Percentiles rank a stretch among this genome's conserved stretches.
phyloP scores from a whole-genome alignment of 345 rosid species.

The Passiflora organensis region DNA sequence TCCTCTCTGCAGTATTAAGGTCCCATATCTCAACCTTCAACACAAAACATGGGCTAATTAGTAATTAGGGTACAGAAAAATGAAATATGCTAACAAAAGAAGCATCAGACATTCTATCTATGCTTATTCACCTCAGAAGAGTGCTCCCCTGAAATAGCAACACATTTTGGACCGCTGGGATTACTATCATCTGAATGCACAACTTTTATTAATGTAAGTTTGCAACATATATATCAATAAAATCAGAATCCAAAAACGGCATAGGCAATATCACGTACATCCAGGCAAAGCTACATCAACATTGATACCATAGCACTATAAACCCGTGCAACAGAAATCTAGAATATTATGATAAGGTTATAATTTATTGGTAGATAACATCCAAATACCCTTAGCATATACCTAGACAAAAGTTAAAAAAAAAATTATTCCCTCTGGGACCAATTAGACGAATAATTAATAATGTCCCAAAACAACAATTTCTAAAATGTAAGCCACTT shows the following conservation, averaged over 20 bases:
- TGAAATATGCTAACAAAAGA: neutral
- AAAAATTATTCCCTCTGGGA: too few relatives aligned
- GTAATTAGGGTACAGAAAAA: constrained; percentile 8
- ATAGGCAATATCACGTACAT: neutral
- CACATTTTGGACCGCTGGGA: constrained; percentile 40
- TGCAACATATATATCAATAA: neutral
- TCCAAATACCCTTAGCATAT: too few relatives aligned
- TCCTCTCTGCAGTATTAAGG: constrained; percentile 49
- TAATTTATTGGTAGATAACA: too few relatives aligned
- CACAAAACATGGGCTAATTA: constrained; percentile 17
- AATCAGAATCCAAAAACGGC: neutral
- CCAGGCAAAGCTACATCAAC: neutral
- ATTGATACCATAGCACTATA: neutral
- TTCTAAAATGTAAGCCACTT: too few relatives aligned
- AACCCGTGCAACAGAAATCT: neutral
- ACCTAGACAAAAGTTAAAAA: too few relatives aligned
- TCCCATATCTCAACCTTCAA: constrained; percentile 86
- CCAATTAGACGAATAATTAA: too few relatives aligned
- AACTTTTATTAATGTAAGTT: constrained; percentile 3
- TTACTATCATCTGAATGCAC: constrained; percentile 27
- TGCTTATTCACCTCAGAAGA: constrained; percentile 51
- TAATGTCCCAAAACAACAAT: too few relatives aligned
- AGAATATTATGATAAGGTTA: neutral
- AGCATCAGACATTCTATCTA: neutral
- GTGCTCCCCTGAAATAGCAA: constrained; percentile 79